phyloP scores from a whole-genome alignment of 176 grass and related monocot genomes.

The Oryza officinalis region DNA sequence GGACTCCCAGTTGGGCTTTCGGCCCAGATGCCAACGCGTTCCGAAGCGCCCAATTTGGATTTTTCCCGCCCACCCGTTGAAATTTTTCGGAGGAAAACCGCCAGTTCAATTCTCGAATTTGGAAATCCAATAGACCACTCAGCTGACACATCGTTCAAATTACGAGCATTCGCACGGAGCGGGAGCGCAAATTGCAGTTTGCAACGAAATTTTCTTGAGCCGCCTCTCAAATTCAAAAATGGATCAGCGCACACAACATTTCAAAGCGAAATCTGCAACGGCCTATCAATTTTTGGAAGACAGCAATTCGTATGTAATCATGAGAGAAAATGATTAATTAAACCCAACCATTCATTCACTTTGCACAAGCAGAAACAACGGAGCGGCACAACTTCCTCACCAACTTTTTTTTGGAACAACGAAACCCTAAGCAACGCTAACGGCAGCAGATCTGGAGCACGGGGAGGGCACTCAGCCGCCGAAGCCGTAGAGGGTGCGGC shows the following conservation, averaged over 20 bases:
- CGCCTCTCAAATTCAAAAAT: not conserved
- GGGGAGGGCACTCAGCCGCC: constrained; percentile 19
- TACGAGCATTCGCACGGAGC: too few relatives aligned
- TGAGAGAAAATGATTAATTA: not conserved
- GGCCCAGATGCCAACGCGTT: not conserved
- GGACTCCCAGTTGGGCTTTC: not conserved
- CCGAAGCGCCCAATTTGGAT: too few relatives aligned
- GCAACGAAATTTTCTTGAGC: not conserved
- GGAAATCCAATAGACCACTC: too few relatives aligned
- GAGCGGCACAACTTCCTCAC: not conserved
- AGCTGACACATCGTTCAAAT: too few relatives aligned
- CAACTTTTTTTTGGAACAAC: not conserved
- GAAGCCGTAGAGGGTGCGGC: constrained; percentile 72
- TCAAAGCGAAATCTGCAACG: not conserved
- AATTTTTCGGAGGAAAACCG: too few relatives aligned
- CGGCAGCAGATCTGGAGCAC: not conserved
- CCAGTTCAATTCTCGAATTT: too few relatives aligned
- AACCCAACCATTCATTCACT: not conserved
- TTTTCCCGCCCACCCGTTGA: too few relatives aligned
- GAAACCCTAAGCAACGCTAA: not conserved
- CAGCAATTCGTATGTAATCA: not conserved
- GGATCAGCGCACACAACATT: not conserved
- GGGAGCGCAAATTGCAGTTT: not conserved
- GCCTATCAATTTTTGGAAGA: too few relatives aligned
- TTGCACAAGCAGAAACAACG: not conserved